Evolutionary conservation across 495 filamentous ascomycete genomes (phyloP), one percentile per base, ranked within the genome.

Genomic region (Sordaria brevicollis): DNA sequence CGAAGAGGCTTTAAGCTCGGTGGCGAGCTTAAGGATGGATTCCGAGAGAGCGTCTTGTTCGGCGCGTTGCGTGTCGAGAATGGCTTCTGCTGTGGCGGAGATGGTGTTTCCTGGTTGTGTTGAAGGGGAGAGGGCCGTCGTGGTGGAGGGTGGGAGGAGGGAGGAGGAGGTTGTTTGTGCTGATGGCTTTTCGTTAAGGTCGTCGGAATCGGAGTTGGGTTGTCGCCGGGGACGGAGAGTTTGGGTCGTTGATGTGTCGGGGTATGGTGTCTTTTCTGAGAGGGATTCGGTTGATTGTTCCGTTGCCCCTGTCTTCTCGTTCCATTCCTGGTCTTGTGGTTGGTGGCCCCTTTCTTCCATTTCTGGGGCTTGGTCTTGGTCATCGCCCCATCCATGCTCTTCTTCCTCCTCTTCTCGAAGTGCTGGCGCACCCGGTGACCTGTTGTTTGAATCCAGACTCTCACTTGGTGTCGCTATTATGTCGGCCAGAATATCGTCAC

Each of bases 11-110:
- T 97, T 97, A 8, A 99, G 87, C 69, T 91, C 86, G 15, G 83
- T 82, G 4, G 94, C 95, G 73, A 97, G 90, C 6, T 82, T 74
- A 10, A 97, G 83, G 43, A 99, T 89, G 7, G 91, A 93, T 49
- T 82, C 82, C 2, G 95, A 95, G 0, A 99, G 85, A n/a, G 85
- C 81, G 77, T 96, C 92, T 78, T 97, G 94, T 79, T 96, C 92
- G 38, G 80, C 79, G 67, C 92, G 90, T 71, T 96, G 86, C 70
- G 88, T 82, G 71, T 89, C 86, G 6, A 97, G 87, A 31, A 92
- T 85, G 1, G 87, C 83, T 79, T 96, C 93, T 5, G 80, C 76
- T 33, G 82, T 77, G 29, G 74, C 74, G 65, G 77, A 57, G 49
- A 73, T 75, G 38, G 73, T n/a, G n/a, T n/a, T 57, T 3, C 49